Base-by-base conservation (phyloP, 2,329 filamentous ascomycete species). In the Claviceps quebecensis region DNA sequence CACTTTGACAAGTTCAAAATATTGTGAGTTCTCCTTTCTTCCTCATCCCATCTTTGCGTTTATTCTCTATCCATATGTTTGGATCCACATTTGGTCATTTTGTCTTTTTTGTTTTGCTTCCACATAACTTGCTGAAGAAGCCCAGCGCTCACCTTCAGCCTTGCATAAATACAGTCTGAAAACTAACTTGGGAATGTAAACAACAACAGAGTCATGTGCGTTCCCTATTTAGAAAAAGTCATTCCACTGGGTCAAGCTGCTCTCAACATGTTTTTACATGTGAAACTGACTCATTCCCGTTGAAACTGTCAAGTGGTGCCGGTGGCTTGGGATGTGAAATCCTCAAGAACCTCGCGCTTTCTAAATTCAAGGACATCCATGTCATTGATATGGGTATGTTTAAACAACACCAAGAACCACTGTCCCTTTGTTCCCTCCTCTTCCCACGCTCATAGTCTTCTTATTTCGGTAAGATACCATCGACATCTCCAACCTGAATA, bases 401-500 rank as follows among this genome's bases (percentile, higher is more conserved):
- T 23, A 43, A 43, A 43, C 16, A 22, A 14, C 17, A 46, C n/a
- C 29, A 3, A 22, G 9, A 23, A 34, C 0, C 11, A 11, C 9
- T 4, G 1, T n/a, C 2, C 38, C 17, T 22, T 22, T 22, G 2
- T 13, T 22, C 13, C 17, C 2, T 22, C n/a, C 40, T 16, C 19
- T 19, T 19, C 13, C 8, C 41, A 11, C 16, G 26, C 26, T 45
- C 9, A 45, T 16, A 17, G 8, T 45, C 11, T 13, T 19, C 17
- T 8, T 13, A 17, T 23, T n/a, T 11, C 44, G 23, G 44, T 34
- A 58, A 88, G 89, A 98, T 68, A 98, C 91, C 1, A 98, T 98
- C 67, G 93, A 98, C 64, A 91, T 98, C 54, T 96, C 90, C 48
- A 98, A 98, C 66, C 77, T 98, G 22, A 98, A 98, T 69, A 85